phyloP scores from a whole-genome alignment of 176 grass and related monocot species.

The Oryza glaberrima region DNA sequence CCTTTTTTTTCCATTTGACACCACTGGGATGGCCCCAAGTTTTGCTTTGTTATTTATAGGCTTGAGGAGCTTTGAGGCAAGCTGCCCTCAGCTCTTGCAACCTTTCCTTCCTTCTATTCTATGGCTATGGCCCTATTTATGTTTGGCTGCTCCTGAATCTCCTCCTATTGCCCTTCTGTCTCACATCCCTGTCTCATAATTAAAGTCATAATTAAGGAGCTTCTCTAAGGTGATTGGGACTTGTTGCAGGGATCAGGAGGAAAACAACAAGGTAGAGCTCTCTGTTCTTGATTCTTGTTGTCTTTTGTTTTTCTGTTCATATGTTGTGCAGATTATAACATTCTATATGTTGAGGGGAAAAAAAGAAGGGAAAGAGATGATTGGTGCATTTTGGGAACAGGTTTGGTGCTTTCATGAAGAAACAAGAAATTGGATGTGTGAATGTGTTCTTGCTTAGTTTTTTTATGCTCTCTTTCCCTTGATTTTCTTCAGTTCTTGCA shows the following conservation, averaged over 20 bases:
- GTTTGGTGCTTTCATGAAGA: slow-evolving; percentile 6
- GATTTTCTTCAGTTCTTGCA: slow-evolving; percentile 10
- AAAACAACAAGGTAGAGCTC: slow-evolving; percentile 25
- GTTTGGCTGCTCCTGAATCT: slow-evolving; percentile 51
- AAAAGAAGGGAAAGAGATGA: not conserved
- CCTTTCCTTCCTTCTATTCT: slow-evolving; percentile 36
- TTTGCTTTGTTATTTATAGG: slow-evolving; percentile 56
- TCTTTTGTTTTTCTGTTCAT: not conserved
- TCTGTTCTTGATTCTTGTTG: slow-evolving; percentile 2
- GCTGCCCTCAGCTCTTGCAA: slow-evolving; percentile 1
- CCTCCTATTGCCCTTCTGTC: slow-evolving; percentile 30
- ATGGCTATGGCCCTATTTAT: slow-evolving; percentile 41
- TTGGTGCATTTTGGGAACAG: not conserved
- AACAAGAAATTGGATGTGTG: not conserved
- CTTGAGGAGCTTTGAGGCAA: not conserved
- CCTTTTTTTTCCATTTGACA: not conserved
- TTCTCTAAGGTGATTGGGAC: slow-evolving; percentile 18
- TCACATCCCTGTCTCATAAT: slow-evolving; percentile 5
- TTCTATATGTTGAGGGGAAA: not conserved
- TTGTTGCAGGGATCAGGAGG: slow-evolving; percentile 30
- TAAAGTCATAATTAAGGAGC: not conserved
- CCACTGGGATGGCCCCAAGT: slow-evolving; percentile 20
- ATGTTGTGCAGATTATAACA: not conserved
- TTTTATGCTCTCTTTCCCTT: not conserved
- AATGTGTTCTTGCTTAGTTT: slow-evolving; percentile 6